Evolutionary conservation across 345 rosid species (phyloP).

Genomic region (Physaria fendleri): DNA sequence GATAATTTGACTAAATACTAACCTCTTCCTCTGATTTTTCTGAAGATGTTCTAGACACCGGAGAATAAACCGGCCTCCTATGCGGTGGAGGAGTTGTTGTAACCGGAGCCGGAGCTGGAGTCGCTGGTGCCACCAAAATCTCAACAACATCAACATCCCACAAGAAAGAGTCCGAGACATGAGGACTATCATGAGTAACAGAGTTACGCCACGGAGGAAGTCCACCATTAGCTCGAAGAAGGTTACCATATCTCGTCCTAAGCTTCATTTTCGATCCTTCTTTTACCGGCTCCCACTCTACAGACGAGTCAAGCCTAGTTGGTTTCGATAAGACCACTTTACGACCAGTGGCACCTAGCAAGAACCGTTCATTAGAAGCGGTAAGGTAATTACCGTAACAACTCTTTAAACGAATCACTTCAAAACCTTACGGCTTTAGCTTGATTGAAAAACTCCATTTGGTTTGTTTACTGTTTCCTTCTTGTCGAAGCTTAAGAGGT

Average conservation of each 20-base stretch:
- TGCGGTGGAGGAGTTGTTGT: slow-evolving; percentile 34
- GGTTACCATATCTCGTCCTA: slow-evolving; percentile 51
- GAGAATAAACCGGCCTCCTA: slow-evolving; percentile 38
- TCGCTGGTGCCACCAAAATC: slow-evolving; percentile 22
- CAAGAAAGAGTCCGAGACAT: slow-evolving; percentile 47
- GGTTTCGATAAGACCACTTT: slow-evolving; percentile 58
- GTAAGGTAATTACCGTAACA: slow-evolving; percentile 65
- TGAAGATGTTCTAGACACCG: slow-evolving; percentile 24
- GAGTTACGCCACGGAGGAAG: slow-evolving; percentile 83
- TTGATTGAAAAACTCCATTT: slow-evolving; percentile 70
- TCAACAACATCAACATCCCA: slow-evolving; percentile 70
- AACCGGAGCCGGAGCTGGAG: slow-evolving; percentile 5
- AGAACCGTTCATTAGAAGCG: slow-evolving; percentile 66
- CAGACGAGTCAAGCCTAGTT: slow-evolving; percentile 42
- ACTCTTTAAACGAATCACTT: slow-evolving; percentile 56
- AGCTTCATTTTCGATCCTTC: slow-evolving; percentile 47
- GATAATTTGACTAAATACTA: no score
- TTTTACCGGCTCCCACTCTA: slow-evolving; percentile 71
- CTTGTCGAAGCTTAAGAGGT: background rate
- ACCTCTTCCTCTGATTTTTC: slow-evolving; percentile 44
- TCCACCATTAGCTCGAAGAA: slow-evolving; percentile 73
- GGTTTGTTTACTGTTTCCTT: background rate
- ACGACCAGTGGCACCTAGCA: slow-evolving; percentile 69
- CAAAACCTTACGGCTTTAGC: slow-evolving; percentile 61
- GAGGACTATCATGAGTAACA: slow-evolving; percentile 64